Evolutionary conservation across 1,139 yeast species (phyloP).

Genomic region (Saccharomyces hybrid): DNA sequence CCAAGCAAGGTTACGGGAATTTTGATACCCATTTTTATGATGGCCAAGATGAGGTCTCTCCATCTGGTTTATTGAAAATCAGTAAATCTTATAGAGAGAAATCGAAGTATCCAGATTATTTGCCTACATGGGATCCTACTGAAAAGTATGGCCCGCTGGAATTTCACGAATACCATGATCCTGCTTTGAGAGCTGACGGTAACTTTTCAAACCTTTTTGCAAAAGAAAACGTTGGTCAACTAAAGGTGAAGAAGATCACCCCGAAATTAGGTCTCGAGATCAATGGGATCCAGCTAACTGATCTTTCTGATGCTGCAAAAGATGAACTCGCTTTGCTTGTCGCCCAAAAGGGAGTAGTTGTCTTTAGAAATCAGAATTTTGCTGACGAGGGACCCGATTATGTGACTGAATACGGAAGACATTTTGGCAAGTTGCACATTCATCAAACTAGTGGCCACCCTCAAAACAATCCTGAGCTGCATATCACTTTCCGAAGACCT

Average conservation of each 20-base stretch:
- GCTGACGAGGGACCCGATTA: constrained; percentile 48
- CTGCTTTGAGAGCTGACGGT: constrained; percentile 26
- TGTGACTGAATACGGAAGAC: constrained; percentile 47
- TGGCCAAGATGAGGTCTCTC: constrained; percentile 17
- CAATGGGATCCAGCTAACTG: constrained; percentile 44
- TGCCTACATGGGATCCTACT: constrained; percentile 42
- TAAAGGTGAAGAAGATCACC: constrained; percentile 11
- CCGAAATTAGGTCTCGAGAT: constrained; percentile 43
- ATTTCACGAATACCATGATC: constrained; percentile 17
- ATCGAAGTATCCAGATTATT: constrained; percentile 34
- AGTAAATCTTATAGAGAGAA: constrained; percentile 22
- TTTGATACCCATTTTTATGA: constrained; percentile 17
- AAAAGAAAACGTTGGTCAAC: constrained; percentile 3
- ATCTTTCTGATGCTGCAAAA: constrained; percentile 43
- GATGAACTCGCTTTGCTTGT: constrained; percentile 46
- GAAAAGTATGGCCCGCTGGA: constrained; percentile 37
- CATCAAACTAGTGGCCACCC: constrained; percentile 75
- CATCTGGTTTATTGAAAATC: constrained; percentile 14
- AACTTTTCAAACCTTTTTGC: constrained; percentile 17
- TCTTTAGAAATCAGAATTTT: constrained; percentile 47
- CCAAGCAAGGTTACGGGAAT: constrained; percentile 8
- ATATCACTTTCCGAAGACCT: constrained; percentile 50
- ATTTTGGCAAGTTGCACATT: constrained; percentile 62
- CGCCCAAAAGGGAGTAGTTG: constrained; percentile 46
- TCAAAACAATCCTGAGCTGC: constrained; percentile 48